These are phyloP conservation scores for Cucurbita maxima DNA, from an alignment of 306 rosid genomes.

Conservation along the genomic window DNA sequence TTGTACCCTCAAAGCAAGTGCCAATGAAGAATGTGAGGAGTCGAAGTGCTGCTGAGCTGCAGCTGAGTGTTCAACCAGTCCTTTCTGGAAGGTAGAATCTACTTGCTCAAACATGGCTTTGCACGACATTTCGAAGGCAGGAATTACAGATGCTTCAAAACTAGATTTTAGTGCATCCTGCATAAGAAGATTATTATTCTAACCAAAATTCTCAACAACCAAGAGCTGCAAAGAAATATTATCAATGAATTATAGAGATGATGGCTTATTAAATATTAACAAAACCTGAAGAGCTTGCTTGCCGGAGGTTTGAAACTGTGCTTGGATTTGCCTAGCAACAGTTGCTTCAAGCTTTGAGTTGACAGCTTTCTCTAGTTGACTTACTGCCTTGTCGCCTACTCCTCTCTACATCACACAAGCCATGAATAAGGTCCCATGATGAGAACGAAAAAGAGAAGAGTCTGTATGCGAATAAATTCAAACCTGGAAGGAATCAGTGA, in stretches of 20 bases:
- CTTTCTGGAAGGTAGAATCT: slow-evolving; percentile 85
- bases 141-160: slow-evolving; percentile 64
- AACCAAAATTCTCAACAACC: neutral
- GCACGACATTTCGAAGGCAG: slow-evolving; percentile 90
- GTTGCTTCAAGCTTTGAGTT: slow-evolving; percentile 78
- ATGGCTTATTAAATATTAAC: neutral
- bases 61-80: slow-evolving; percentile 73
- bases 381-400: slow-evolving; percentile 88
- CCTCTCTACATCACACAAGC: slow-evolving; percentile 57
- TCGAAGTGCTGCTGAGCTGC: slow-evolving; percentile 76
- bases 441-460: slow-evolving; percentile 7
- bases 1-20: slow-evolving; percentile 65
- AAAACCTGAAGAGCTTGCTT: slow-evolving; percentile 90
- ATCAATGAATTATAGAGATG: too few relatives aligned
- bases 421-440: slow-evolving; percentile 22
- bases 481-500: slow-evolving; percentile 91
- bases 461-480: slow-evolving; percentile 9
- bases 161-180: slow-evolving; percentile 76
- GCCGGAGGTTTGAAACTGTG: slow-evolving; percentile 93
- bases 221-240: neutral
- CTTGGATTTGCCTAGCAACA: slow-evolving; percentile 93
- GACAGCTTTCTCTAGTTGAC: slow-evolving; percentile 85
- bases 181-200: neutral
- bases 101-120: slow-evolving; percentile 96
- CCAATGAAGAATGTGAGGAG: slow-evolving; percentile 62